phyloP scores from a whole-genome alignment of 1,284 basidiomycete genomes.

The Puccinia polysora region DNA sequence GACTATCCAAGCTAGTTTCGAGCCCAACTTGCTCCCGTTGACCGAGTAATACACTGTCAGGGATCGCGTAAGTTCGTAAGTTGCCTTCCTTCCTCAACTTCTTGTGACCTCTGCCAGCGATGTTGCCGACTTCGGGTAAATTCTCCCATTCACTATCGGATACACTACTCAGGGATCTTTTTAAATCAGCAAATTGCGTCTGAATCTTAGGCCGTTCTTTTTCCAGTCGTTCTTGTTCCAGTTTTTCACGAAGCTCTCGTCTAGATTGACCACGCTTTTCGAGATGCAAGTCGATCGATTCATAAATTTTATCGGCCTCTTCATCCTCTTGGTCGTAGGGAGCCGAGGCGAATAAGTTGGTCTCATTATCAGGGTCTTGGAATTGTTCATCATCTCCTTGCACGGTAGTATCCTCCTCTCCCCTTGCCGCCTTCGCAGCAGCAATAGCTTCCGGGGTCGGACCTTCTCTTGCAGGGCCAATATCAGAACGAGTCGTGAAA shows the following conservation, averaged over 20 bases:
- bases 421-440: constrained; percentile 59
- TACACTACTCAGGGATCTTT: constrained; percentile 77
- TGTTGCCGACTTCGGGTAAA: constrained; percentile 91
- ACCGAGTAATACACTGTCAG: constrained; percentile 70
- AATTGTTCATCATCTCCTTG: constrained; percentile 70
- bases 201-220: constrained; percentile 82
- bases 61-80: constrained; percentile 75
- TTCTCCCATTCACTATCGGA: constrained; percentile 89
- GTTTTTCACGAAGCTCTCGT: constrained; percentile 71
- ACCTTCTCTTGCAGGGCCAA: constrained; percentile 92
- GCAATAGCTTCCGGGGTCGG: constrained; percentile 62
- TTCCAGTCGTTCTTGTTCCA: constrained; percentile 67
- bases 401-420: constrained; percentile 75
- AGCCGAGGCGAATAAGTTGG: constrained; percentile 87
- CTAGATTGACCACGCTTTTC: constrained; percentile 73
- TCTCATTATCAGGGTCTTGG: constrained; percentile 96
- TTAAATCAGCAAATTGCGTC: constrained; percentile 89
- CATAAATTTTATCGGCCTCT: constrained; percentile 93
- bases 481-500: constrained; percentile 97
- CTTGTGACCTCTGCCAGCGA: constrained; percentile 67
- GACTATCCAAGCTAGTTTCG: constrained; percentile 66
- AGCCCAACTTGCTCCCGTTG: constrained; percentile 61
- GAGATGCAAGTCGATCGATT: constrained; percentile 81
- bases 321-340: constrained; percentile 97
- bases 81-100: constrained; percentile 69